Conservation (phyloP, 768 basidiomycete species). For the Mycena vulgaris region DNA sequence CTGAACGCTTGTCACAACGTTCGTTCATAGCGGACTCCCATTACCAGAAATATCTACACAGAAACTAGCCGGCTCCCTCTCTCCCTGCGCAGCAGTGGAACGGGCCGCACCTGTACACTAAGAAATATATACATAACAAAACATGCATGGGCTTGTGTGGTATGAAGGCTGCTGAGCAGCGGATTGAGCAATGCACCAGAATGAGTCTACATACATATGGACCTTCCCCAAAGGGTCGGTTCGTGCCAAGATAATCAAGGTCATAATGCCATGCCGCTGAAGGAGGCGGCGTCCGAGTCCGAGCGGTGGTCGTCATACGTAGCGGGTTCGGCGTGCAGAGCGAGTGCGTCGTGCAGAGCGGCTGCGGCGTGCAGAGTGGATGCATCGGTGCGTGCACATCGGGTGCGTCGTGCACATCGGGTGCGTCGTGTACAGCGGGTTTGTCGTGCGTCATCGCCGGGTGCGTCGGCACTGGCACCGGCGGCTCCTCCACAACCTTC, state of each 20-base stretch:
- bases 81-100: not conserved
- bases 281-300: constrained; percentile 15
- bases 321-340: too few relatives aligned
- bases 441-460: not conserved
- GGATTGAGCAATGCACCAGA: too few relatives aligned
- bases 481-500: constrained; percentile 15
- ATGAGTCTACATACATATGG: too few relatives aligned
- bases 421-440: not conserved
- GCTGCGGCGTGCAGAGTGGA: too few relatives aligned
- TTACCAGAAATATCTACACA: not conserved
- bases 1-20: too few relatives aligned
- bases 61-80: not conserved
- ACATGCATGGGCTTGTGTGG: not conserved
- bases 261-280: constrained; percentile 30
- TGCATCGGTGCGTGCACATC: too few relatives aligned
- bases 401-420: too few relatives aligned
- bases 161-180: too few relatives aligned
- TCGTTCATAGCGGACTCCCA: too few relatives aligned
- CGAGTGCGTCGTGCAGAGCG: not conserved
- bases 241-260: not conserved
- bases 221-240: too few relatives aligned
- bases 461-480: not conserved
- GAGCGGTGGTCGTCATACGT: not conserved
- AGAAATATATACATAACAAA: constrained; percentile 8
- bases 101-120: constrained; percentile 15